Evolutionary conservation across 2,329 filamentous ascomycete genomes (phyloP).

Genomic region (Penicillium thymicola): DNA sequence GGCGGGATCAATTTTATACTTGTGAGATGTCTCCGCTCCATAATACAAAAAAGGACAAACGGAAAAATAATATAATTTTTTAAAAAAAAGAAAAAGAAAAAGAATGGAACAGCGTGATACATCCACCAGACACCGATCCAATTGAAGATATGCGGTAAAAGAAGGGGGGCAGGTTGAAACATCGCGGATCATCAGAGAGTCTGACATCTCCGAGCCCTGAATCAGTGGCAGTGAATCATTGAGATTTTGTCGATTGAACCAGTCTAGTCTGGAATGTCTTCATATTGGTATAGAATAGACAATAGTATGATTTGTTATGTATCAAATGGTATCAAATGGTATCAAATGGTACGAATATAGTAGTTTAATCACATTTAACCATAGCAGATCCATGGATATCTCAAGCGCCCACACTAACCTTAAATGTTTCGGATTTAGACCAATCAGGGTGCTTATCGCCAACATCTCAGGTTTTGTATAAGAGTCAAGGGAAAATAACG

Average conservation of each 20-base stretch:
- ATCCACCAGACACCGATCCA: conserved; percentile 28
- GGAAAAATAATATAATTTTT: neutral
- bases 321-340: neutral
- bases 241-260: neutral
- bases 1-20: neutral
- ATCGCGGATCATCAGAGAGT: neutral
- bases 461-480: neutral
- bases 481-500: conserved; percentile 6
- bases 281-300: too few species aligned
- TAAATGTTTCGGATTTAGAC: conserved; percentile 17
- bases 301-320: neutral
- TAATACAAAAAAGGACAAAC: neutral
- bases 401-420: neutral
- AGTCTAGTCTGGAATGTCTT: neutral
- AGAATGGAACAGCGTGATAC: conserved; percentile 18
- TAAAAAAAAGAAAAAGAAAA: conserved; percentile 4
- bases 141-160: conserved; percentile 23
- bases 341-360: neutral
- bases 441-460: conserved; percentile 3
- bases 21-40: neutral
- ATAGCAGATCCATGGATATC: neutral
- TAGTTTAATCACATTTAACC: neutral
- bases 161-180: conserved; percentile 17
- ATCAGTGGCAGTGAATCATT: neutral
- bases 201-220: conserved; percentile 5